Evolutionary conservation across 192 early-diverging fungal species (phyloP).

Genomic region (Piromyces sp.): DNA sequence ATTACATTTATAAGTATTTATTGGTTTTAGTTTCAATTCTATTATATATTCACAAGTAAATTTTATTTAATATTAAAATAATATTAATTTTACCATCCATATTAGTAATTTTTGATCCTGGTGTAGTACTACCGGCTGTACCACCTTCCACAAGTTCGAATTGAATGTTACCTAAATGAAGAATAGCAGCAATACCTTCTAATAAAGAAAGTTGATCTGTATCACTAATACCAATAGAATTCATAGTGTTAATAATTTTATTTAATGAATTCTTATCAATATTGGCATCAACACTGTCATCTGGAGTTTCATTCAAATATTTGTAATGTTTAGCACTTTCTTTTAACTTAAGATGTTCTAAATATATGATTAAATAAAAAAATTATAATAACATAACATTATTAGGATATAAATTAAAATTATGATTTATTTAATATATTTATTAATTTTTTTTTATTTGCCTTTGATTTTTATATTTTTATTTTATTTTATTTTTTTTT

Average conservation of each 20-base stretch:
- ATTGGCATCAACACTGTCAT: slow-evolving; percentile 69
- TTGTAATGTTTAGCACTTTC: neutral
- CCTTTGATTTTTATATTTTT: too few species aligned
- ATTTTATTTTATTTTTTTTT: too few species aligned
- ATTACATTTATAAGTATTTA: neutral
- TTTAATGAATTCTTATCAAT: slow-evolving; percentile 71
- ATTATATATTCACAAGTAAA: too few species aligned
- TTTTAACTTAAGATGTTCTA: slow-evolving; percentile 9
- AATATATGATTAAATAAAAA: too few species aligned
- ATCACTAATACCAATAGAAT: slow-evolving; percentile 25
- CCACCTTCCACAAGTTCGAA: slow-evolving; percentile 25
- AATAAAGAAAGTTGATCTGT: slow-evolving; percentile 63
- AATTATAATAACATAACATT: too few species aligned
- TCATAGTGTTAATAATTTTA: slow-evolving; percentile 19
- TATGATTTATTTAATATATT: too few species aligned
- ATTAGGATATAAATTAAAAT: too few species aligned
- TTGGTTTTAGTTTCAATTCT: too few species aligned
- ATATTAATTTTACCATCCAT: neutral
- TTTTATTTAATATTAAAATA: too few species aligned
- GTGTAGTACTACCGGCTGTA: neutral
- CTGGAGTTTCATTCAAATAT: neutral
- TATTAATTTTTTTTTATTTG: too few species aligned
- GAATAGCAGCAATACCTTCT: slow-evolving; percentile 78
- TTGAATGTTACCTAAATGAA: slow-evolving; percentile 89
- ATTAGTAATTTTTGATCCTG: neutral